Percentiles rank a stretch among this genome's conserved stretches.
These are phyloP conservation scores for Globisporangium takayamanum DNA, from an alignment of 352 stramenopile species.

Conservation along the genomic window DNA sequence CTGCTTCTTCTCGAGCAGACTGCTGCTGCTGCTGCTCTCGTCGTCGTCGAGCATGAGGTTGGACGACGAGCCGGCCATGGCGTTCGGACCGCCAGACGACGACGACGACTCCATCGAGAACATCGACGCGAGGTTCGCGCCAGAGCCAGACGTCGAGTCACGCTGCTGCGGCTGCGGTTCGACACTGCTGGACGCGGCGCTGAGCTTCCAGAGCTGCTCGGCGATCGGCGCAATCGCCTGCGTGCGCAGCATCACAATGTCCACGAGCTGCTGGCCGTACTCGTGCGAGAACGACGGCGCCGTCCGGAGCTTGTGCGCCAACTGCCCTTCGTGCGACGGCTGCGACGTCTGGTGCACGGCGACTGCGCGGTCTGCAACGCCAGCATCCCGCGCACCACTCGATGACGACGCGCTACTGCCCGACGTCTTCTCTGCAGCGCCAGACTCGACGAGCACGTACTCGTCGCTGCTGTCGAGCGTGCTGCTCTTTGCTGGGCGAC, in stretches of 20 bases:
- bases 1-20: conserved; percentile 34
- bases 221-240: conserved; percentile 61
- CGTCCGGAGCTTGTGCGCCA: background rate
- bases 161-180: conserved; percentile 1
- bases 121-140: conserved; percentile 41
- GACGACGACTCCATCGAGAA: conserved; percentile 58
- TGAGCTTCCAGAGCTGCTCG: conserved; percentile 56
- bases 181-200: conserved; percentile 3
- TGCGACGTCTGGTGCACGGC: background rate
- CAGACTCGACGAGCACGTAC: conserved; percentile 58
- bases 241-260: conserved; percentile 51
- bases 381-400: background rate
- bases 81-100: conserved; percentile 23
- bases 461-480: conserved; percentile 52
- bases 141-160: conserved; percentile 19
- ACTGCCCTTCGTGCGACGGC: background rate
- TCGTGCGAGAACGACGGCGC: conserved; percentile 28
- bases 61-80: conserved; percentile 22
- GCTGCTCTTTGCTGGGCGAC: conserved; percentile 14
- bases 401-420: background rate
- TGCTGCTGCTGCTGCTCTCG: conserved; percentile 16
- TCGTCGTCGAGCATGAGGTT: conserved; percentile 29
- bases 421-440: conserved; percentile 20
- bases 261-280: conserved; percentile 52
- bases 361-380: background rate